Percentiles rank a stretch among this genome's conserved stretches.
These are phyloP conservation scores for Haberlea rhodopensis DNA, from an alignment of 257 asterid genomes.

Conservation along the genomic window DNA sequence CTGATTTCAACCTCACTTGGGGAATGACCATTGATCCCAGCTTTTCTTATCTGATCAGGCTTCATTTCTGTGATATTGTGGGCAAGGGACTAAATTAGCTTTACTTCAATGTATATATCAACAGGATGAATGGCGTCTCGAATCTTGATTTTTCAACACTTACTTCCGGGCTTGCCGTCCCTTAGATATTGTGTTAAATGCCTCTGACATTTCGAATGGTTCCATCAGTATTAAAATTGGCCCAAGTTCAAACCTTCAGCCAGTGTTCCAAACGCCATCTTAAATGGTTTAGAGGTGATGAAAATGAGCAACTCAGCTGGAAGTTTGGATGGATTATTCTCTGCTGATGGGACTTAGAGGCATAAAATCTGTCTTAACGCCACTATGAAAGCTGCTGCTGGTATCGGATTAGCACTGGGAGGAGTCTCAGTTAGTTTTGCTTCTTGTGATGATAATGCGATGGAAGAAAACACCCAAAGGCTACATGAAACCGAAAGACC, in stretches of 20 bases:
- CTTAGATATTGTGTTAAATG: constrained; percentile 77
- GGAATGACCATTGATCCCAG: constrained; percentile 65
- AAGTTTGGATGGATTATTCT: constrained; percentile 78
- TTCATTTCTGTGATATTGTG: constrained; percentile 86
- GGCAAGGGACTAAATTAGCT: constrained; percentile 72
- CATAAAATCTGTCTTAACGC: constrained; percentile 20
- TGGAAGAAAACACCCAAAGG: constrained; percentile 49
- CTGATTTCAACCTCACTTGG: constrained; percentile 88
- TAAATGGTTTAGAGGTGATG: constrained; percentile 88
- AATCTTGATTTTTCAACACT: constrained; percentile 75
- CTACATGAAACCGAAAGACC: constrained; percentile 64
- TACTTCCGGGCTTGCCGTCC: constrained; percentile 60
- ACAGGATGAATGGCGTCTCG: constrained; percentile 48
- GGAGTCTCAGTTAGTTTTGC: constrained; percentile 31
- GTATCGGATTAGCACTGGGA: constrained; percentile 48
- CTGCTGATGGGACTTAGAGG: constrained; percentile 38
- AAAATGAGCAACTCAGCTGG: constrained; percentile 80
- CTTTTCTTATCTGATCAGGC: constrained; percentile 67
- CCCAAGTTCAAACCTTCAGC: constrained; percentile 49
- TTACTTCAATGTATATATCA: constrained; percentile 79
- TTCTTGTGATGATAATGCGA: constrained; percentile 33
- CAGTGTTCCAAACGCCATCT: constrained; percentile 64
- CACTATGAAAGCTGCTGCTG: constrained; percentile 44
- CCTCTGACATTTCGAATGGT: constrained; percentile 52
- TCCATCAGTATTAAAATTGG: constrained; percentile 67